Conservation (phyloP, 2,329 filamentous ascomycete species). For the Metarhizium rileyi region DNA sequence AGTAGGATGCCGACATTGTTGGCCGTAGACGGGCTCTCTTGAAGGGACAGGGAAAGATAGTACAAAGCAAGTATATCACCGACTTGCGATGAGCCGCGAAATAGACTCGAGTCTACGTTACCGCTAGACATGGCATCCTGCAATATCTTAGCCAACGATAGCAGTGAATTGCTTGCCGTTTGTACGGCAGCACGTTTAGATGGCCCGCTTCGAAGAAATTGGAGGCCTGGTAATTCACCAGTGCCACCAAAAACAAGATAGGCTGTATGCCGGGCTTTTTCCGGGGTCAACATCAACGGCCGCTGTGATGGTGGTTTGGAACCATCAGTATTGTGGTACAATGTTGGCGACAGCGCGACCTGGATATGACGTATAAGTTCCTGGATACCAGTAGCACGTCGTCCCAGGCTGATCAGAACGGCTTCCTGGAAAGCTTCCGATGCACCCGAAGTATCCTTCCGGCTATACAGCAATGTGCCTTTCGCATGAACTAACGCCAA, state of each 20-base stretch:
- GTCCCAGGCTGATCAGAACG: conserved; percentile 76
- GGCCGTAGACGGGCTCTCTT: conserved; percentile 92
- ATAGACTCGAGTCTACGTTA: conserved; percentile 41
- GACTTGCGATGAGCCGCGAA: conserved; percentile 62
- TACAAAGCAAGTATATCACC: conserved; percentile 91
- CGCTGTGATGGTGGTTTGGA: conserved; percentile 9
- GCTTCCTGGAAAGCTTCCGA: conserved; percentile 91
- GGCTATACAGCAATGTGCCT: conserved; percentile 92
- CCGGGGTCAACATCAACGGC: conserved; percentile 72
- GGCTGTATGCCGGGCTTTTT: conserved; percentile 73
- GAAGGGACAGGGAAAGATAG: conserved; percentile 86
- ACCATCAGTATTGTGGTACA: conserved; percentile 7
- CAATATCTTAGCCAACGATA: conserved; percentile 95
- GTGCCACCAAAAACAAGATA: conserved; percentile 69
- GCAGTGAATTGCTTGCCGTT: conserved; percentile 88
- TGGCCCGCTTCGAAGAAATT: conserved; percentile 58
- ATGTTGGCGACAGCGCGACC: conserved; percentile 45
- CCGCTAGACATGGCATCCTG: conserved; percentile 87
- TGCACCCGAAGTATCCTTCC: conserved; percentile 72
- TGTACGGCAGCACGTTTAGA: conserved; percentile 74
- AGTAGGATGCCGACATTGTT: conserved; percentile 97
- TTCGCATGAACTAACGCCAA: conserved; percentile 93
- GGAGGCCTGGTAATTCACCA: conserved; percentile 71
- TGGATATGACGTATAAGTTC: conserved; percentile 73
- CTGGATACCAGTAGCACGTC: conserved; percentile 58